Evolutionary conservation across 2,329 filamentous ascomycete genomes (phyloP).

Genomic region (Sporothrix luriei): DNA sequence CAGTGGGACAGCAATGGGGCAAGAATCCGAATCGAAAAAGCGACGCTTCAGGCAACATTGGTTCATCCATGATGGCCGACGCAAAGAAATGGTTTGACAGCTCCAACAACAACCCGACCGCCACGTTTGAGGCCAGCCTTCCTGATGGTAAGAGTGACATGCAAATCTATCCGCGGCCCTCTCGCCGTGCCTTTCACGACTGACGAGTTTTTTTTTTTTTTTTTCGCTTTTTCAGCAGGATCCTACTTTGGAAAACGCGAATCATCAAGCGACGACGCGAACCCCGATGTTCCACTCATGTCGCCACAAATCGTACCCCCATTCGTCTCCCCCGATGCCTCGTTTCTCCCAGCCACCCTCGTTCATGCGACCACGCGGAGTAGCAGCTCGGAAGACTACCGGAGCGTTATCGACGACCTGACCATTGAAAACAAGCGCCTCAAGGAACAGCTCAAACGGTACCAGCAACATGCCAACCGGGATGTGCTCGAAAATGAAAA

Average conservation of each 20-base stretch:
- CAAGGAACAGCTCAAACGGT: constrained; percentile 71
- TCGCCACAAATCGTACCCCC: constrained; percentile 31
- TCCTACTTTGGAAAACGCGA: constrained; percentile 57
- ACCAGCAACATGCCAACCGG: constrained; percentile 64
- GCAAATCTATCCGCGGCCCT: background rate
- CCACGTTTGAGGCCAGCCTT: constrained; percentile 46
- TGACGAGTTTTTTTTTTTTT: background rate
- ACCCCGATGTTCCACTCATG: constrained; percentile 38
- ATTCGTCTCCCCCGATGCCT: background rate
- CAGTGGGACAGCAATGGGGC: background rate
- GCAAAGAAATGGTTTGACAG: constrained; percentile 58
- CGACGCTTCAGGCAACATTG: constrained; percentile 51
- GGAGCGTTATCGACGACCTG: constrained; percentile 83
- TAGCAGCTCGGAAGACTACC: constrained; percentile 72
- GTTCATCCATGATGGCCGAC: constrained; percentile 54
- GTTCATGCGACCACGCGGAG: constrained; percentile 46
- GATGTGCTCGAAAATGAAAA: constrained; percentile 72
- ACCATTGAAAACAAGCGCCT: constrained; percentile 81
- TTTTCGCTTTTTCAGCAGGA: background rate
- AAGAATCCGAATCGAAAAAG: constrained; percentile 21
- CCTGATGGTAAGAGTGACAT: constrained; percentile 52
- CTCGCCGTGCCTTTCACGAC: background rate
- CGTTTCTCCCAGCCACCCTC: constrained; percentile 29
- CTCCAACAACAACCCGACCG: constrained; percentile 55
- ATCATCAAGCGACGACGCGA: constrained; percentile 51